Evolutionary conservation across 352 stramenopile species (phyloP).

Genomic region (Pythium coloratum): DNA sequence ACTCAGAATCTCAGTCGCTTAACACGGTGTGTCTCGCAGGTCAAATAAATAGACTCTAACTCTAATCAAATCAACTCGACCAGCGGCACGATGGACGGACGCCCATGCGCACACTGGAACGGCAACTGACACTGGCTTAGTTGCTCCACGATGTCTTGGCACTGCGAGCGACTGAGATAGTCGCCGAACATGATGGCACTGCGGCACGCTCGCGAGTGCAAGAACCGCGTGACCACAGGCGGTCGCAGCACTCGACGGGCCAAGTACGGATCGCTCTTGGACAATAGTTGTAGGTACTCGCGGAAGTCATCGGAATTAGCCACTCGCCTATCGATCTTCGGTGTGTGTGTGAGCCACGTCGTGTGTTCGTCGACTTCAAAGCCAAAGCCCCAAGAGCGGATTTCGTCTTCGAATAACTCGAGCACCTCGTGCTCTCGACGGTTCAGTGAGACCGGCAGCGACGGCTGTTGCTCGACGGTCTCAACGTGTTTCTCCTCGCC

Average conservation of each 20-base stretch:
- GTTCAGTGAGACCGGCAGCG: conserved; percentile 62
- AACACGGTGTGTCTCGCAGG: not conserved
- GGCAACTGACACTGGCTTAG: conserved; percentile 77
- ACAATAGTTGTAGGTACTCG: conserved; percentile 79
- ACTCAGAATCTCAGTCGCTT: not conserved
- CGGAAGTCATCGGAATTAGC: conserved; percentile 75
- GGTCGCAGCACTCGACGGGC: conserved; percentile 40
- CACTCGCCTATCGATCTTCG: conserved; percentile 71
- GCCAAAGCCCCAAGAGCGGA: conserved; percentile 84
- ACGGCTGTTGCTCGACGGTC: conserved; percentile 46
- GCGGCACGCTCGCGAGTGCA: conserved; percentile 88
- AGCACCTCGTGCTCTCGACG: conserved; percentile 48
- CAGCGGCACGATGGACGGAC: conserved; percentile 88
- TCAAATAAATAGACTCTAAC: conserved; percentile 15
- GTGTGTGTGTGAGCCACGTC: conserved; percentile 42
- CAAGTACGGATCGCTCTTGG: conserved; percentile 25
- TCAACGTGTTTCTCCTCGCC: conserved; percentile 57
- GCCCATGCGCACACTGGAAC: conserved; percentile 92
- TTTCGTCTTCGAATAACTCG: conserved; percentile 39
- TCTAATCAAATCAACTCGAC: conserved; percentile 45
- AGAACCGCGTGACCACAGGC: conserved; percentile 74
- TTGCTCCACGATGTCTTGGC: conserved; percentile 62
- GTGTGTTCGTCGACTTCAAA: conserved; percentile 36
- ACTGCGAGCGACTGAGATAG: conserved; percentile 65
- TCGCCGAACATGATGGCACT: conserved; percentile 95